Evolutionary conservation across 768 basidiomycete genomes (phyloP), one percentile per base, ranked within the genome.

Genomic region (Butyriboletus loyo): DNA sequence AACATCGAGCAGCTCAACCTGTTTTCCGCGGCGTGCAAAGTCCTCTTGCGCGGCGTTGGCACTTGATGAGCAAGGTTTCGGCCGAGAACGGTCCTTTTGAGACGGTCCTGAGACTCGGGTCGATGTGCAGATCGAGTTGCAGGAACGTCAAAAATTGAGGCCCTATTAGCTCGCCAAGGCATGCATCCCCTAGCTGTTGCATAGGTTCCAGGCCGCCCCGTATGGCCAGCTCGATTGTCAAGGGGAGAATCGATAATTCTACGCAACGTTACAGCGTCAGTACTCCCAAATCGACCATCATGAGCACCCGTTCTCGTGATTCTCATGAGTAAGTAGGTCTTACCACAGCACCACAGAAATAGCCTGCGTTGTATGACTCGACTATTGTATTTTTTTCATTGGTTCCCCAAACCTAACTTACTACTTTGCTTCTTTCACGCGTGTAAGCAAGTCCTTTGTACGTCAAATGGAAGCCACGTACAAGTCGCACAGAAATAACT

Each of bases 341-440:
- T 19, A 30, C 19, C 31, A 22, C 44, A 7, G 21, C 22, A 17
- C 39, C 30, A 49, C 51, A 52, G 37, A 52, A 39, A 38, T 52
- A 17, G 19, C 19, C 19, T 7, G 5, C 22, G 28, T 11, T 27
- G 25, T 14, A 14, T 50, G n/a, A 24, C 17, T 49, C 17, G 15
- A 28, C n/a, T 3, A 36, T 24, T 31, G 35, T 28, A 19, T n/a
- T 24, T 35, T 21, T 24, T 27, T 25, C 36, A 52, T 51, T 52
- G 38, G 38, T 25, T 40, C 51, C 24, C 15, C 6, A 39, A 52
- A 52, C 50, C 21, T 32, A 25, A 24, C 24, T 32, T 34, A 10
- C 24, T 24, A 17, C 28, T 31, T 52, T 24, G 31, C 50, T 52
- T 43, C 50, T 36, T 52, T 53, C 39, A 52, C 40, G 34, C 25